Evolutionary conservation across 2,329 filamentous ascomycete species (phyloP).

Genomic region (Colletotrichum costaricense): DNA sequence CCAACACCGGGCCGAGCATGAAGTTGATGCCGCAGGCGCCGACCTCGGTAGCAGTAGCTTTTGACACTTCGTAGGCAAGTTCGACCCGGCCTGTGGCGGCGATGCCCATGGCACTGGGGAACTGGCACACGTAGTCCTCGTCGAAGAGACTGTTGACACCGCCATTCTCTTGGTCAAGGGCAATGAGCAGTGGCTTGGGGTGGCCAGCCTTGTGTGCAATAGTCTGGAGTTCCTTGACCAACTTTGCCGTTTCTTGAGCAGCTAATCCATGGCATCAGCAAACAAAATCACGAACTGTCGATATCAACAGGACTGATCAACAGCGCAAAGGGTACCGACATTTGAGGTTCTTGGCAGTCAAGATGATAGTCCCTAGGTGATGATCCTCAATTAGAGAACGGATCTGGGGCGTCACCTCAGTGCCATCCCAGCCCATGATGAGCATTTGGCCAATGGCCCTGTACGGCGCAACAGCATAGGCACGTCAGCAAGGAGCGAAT

Average conservation of each 20-base stretch:
- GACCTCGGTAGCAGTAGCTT: constrained; percentile 92
- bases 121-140: constrained; percentile 95
- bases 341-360: constrained; percentile 88
- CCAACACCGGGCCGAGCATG: constrained; percentile 92
- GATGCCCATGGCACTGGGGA: constrained; percentile 95
- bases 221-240: constrained; percentile 92
- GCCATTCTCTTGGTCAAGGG: constrained; percentile 96
- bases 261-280: constrained; percentile 63
- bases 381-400: constrained; percentile 83
- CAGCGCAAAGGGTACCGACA: constrained; percentile 61
- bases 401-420: constrained; percentile 85
- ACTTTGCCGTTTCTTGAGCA: constrained; percentile 86
- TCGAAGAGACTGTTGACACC: constrained; percentile 97
- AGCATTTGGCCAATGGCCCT: constrained; percentile 81
- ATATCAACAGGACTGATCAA: neutral
- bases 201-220: constrained; percentile 93
- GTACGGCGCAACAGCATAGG: constrained; percentile 22
- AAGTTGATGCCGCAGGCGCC: constrained; percentile 95
- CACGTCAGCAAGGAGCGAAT: constrained; percentile 28
- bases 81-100: constrained; percentile 90
- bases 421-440: constrained; percentile 89
- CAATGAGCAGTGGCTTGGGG: constrained; percentile 88
- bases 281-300: constrained; percentile 3
- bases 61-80: constrained; percentile 88
- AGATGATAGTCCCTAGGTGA: constrained; percentile 87